These are phyloP conservation scores for Spizellomyces punctatus DNA, from an alignment of 192 early-diverging fungal genomes.

Conservation along the genomic window DNA sequence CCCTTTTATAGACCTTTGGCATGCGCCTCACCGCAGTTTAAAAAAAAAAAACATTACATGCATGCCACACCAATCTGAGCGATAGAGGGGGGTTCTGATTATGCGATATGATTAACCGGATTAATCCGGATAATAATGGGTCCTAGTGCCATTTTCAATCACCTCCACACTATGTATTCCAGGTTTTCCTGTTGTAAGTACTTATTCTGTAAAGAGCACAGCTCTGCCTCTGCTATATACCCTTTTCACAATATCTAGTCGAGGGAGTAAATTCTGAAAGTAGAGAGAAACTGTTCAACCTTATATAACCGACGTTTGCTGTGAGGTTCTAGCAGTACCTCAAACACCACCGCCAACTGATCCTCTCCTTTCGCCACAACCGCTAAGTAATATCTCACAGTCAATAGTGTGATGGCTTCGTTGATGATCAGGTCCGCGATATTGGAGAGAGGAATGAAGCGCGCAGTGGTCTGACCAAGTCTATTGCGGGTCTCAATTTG, in stretches of 20 bases:
- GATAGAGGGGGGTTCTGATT: too few relatives aligned
- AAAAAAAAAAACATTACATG: too few relatives aligned
- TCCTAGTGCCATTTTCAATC: too few relatives aligned
- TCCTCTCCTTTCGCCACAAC: constrained; percentile 64
- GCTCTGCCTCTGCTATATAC: background rate
- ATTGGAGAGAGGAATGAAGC: constrained; percentile 67
- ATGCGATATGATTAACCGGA: too few relatives aligned
- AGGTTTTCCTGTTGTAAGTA: too few relatives aligned
- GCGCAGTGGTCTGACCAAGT: constrained; percentile 46
- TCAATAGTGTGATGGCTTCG: constrained; percentile 73
- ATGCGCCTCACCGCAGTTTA: too few relatives aligned
- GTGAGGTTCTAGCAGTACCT: constrained; percentile 44
- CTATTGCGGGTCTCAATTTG: constrained; percentile 63
- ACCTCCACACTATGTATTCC: too few relatives aligned
- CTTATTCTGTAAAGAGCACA: too few relatives aligned
- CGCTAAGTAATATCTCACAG: constrained; percentile 73
- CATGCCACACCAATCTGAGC: too few relatives aligned
- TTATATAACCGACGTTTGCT: background rate
- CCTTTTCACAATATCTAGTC: background rate
- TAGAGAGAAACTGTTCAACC: background rate
- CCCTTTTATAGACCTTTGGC: too few relatives aligned
- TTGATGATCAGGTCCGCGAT: constrained; percentile 75
- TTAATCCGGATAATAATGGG: too few relatives aligned
- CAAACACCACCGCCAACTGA: constrained; percentile 70
- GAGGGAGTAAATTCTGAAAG: constrained; percentile 4